Conservation (phyloP, 2,329 filamentous ascomycete species). For the Tympanopsis confertula region DNA sequence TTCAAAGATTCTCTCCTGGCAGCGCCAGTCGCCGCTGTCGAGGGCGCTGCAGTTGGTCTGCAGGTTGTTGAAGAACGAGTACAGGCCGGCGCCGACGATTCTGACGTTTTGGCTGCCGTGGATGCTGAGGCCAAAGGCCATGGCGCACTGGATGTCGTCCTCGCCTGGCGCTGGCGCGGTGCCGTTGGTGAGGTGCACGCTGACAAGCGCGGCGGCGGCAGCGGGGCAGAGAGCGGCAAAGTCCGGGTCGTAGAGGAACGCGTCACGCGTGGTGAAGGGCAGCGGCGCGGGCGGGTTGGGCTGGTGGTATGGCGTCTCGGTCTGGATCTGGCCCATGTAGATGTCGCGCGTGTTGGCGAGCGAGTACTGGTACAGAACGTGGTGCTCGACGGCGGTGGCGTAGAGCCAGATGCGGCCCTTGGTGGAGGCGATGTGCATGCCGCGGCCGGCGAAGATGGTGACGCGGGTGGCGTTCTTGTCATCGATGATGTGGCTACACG, state of each 20-base stretch:
- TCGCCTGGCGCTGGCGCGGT: constrained; percentile 5
- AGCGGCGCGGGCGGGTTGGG: constrained; percentile 30
- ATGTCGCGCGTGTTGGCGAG: constrained; percentile 32
- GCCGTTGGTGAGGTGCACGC: constrained; percentile 9
- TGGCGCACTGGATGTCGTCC: constrained; percentile 12
- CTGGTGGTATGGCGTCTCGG: constrained; percentile 46
- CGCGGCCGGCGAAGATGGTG: constrained; percentile 5
- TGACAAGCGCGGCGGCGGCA: constrained; percentile 13
- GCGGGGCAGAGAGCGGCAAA: constrained; percentile 5
- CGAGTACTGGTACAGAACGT: constrained; percentile 37
- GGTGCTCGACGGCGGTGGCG: constrained; percentile 38
- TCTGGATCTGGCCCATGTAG: constrained; percentile 37
- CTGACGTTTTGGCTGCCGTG: constrained; percentile 26
- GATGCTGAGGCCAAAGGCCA: constrained; percentile 35
- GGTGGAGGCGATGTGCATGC: constrained; percentile 11
- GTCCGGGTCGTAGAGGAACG: constrained; percentile 5
- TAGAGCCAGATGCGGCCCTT: constrained; percentile 27
- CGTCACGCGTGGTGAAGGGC: constrained; percentile 22
- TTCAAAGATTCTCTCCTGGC: constrained; percentile 34
- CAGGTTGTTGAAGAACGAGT: constrained; percentile 43
- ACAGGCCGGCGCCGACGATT: constrained; percentile 38
- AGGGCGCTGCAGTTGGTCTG: constrained; percentile 25
- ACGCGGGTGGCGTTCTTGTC: not conserved
- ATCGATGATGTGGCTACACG: constrained; percentile 30
- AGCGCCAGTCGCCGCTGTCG: constrained; percentile 20